Evolutionary conservation across 176 grass and related monocot genomes (phyloP), one percentile per base, ranked within the genome.

Genomic region (Rhynchospora pubera): DNA sequence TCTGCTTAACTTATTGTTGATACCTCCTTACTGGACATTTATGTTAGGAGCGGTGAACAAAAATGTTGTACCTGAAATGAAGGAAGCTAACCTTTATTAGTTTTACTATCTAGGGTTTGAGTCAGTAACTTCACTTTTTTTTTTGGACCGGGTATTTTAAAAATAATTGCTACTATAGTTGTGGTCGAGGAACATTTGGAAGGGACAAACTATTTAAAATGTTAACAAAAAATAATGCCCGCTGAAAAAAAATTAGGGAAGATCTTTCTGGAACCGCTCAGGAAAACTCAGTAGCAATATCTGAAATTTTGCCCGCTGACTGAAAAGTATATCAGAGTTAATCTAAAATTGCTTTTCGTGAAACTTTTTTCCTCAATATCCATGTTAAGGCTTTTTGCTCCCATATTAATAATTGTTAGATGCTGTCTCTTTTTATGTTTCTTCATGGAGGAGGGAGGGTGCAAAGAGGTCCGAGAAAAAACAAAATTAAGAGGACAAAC

Each of bases 101-200:
- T 79, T 79, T 53, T 62, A 12, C 2, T 44, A 50, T 67, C 44
- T 61, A 79, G 77, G 52, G 77, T 79, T 79, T 43, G 16, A 61
- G 61, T 5, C 52, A 28, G 74, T 9, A 45, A 6, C 7, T 19
- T 70, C 1, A 14, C 11, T 13, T 14, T 64, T 30, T 28, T 39
- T 39, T 3, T 39, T 39, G 34, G 34, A 39, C 34, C 34, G 34
- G 34, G 34, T 1, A 65, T 10, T 32, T 32, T 9, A 28, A 65
- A 10, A 42, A 65, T 65, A 15, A 32, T n/a, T 19, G 5, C 56
- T 58, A 6, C 5, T 57, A 18, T 18, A 57, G n/a, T 18, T 57
- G 6, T 14, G 30, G 0, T 66, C 5, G 6, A 39, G 32, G 11
- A 66, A 5, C 14, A 34, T 65, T 34, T 12, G 1, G 15, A 39